Conservation (phyloP, 306 rosid species). For the Rubus idaeus region DNA sequence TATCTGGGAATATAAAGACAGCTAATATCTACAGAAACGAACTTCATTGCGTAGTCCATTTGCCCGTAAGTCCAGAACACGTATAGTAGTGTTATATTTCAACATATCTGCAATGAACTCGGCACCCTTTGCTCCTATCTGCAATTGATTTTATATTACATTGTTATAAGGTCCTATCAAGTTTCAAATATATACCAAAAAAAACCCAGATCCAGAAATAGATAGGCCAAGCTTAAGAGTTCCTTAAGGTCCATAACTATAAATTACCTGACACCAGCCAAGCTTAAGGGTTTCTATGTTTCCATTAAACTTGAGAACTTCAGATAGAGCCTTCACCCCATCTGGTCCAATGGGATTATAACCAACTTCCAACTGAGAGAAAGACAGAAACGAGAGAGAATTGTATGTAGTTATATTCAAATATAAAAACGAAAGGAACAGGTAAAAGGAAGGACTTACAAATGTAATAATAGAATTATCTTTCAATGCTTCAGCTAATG, state of each 20-base stretch:
- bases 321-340: conserved; percentile 88
- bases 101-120: conserved; percentile 85
- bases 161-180: neutral
- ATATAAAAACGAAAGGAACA: conserved; percentile 14
- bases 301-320: conserved; percentile 89
- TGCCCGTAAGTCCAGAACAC: conserved; percentile 78
- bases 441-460: conserved; percentile 45
- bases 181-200: neutral
- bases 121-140: conserved; percentile 95
- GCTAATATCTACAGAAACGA: conserved; percentile 28
- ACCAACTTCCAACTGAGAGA: conserved; percentile 79
- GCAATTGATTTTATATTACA: conserved; percentile 24
- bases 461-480: conserved; percentile 77
- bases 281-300: conserved; percentile 80
- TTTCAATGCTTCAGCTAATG: conserved; percentile 74
- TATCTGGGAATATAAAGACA: neutral
- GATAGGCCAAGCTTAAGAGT: neutral
- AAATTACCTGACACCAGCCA: conserved; percentile 98
- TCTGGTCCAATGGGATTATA: conserved; percentile 97
- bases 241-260: neutral
- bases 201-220: conserved; percentile 2
- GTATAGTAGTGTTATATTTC: conserved; percentile 87
- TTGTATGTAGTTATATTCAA: conserved; percentile 4
- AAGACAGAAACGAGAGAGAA: neutral
- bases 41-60: conserved; percentile 93